Percentiles rank a stretch among this genome's conserved stretches.
Evolutionary conservation across 2,329 filamentous ascomycete species (phyloP).

Genomic region (Colletotrichum tropicale): DNA sequence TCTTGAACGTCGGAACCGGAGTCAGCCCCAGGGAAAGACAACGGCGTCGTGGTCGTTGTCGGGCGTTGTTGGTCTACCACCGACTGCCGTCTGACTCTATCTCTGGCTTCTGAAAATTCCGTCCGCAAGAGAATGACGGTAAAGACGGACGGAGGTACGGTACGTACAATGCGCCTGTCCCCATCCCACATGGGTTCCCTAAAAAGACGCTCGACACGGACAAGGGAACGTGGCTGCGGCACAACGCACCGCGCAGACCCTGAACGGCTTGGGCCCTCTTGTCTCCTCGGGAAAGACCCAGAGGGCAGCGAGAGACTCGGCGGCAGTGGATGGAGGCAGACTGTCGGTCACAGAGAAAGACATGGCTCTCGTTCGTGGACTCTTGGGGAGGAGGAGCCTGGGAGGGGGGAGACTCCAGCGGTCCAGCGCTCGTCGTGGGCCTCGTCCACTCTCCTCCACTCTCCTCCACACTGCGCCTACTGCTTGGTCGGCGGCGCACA

Average conservation of each 20-base stretch:
- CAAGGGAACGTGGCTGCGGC: neutral
- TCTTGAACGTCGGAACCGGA: neutral
- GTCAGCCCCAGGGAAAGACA: slow-evolving; percentile 1
- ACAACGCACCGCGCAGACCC: neutral
- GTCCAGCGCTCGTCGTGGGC: neutral
- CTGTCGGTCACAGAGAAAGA: neutral
- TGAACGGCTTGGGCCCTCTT: neutral
- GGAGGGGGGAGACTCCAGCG: neutral
- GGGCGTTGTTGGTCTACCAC: neutral
- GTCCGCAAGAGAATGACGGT: neutral
- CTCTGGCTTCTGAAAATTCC: neutral
- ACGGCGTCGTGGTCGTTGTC: neutral
- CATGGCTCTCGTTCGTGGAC: neutral
- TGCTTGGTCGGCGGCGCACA: neutral
- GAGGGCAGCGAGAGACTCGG: neutral
- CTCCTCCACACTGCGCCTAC: slow-evolving; percentile 2
- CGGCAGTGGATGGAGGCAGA: neutral
- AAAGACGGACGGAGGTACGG: neutral
- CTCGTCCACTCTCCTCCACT: slow-evolving; percentile 3
- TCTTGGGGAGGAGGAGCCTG: neutral
- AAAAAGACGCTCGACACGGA: neutral
- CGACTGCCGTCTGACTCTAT: neutral
- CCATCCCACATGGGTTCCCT: neutral
- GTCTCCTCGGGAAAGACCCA: neutral
- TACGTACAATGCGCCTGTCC: neutral